phyloP scores from a whole-genome alignment of 31 red algal species.

The Porphyra umbilicalis region DNA sequence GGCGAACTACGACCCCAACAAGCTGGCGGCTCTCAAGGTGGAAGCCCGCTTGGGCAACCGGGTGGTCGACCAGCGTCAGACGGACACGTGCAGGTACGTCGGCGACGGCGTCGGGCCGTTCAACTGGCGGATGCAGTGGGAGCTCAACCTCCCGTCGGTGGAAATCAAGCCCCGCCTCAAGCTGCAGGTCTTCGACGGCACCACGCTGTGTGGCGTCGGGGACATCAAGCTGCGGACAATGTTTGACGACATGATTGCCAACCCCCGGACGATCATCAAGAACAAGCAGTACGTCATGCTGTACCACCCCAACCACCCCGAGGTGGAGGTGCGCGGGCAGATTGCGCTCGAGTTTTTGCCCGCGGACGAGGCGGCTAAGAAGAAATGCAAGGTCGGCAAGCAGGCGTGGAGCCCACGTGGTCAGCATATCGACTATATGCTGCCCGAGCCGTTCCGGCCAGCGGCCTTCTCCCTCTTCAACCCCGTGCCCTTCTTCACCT shows the following conservation, averaged over 20 bases:
- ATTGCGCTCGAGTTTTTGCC: conserved; percentile 70
- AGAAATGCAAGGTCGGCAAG: conserved; percentile 58
- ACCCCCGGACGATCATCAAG: conserved; percentile 56
- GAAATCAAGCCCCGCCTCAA: conserved; percentile 81
- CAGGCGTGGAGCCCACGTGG: conserved; percentile 42
- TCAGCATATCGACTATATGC: conserved; percentile 73
- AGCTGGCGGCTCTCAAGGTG: conserved; percentile 53
- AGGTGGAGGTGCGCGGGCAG: conserved; percentile 37
- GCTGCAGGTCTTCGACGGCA: conserved; percentile 66
- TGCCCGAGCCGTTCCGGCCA: conserved; percentile 65
- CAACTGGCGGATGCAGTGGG: conserved; percentile 78
- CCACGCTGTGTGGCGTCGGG: conserved; percentile 42
- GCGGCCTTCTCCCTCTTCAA: conserved; percentile 71
- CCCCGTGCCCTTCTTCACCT: conserved; percentile 75
- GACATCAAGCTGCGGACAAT: conserved; percentile 80
- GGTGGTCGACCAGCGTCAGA: conserved; percentile 32
- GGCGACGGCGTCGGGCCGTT: conserved; percentile 68
- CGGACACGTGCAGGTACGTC: conserved; percentile 59
- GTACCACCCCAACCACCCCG: conserved; percentile 71
- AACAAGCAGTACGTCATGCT: conserved; percentile 73
- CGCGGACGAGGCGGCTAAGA: conserved; percentile 44
- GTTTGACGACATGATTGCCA: conserved; percentile 63
- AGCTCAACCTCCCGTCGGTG: conserved; percentile 44
- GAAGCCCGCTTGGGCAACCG: conserved; percentile 56
- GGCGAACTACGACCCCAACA: conserved; percentile 19